Evolutionary conservation across 2,329 filamentous ascomycete genomes (phyloP), one percentile per base, ranked within the genome.

Genomic region (Phaeoacremonium minimum): DNA sequence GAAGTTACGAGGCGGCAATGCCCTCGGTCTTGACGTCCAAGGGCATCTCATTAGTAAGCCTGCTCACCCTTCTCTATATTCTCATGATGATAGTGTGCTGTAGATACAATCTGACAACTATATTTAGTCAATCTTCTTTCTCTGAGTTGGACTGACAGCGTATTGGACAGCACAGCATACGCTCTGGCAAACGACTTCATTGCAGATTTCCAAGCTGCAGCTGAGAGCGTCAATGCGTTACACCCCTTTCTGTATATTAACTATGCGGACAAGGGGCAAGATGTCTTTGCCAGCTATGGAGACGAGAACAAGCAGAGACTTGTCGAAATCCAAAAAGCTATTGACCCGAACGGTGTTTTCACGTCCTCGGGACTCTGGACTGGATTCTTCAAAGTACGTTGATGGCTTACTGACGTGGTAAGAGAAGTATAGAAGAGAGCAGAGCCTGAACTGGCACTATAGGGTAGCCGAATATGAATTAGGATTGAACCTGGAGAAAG

Each of bases 261-360:
- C 32, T 52, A 50, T 13, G 49, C 46, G 4, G 48, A 41, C 9
- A 40, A 43, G 15, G 46, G 45, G 40, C 48, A 52, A 42, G 36
- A 48, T 9, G 35, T 40, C 8, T 45, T 51, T 6, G 9, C 28
- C 16, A 38, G 43, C n/a, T 52, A 51, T 14, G 43, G 48, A 13
- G 35, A 16, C 9, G 41, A 45, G 15, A 48, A 30, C 29, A 37
- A 46, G 11, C 33, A 26, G 26, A 42, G 26, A 38, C 30, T 50
- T 15, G 16, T 14, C 13, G n/a, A 14, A 11, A 32, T 32, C n/a
- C n/a, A 14, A 32, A 4, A 32, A 17, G 30, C 30, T 11, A 17
- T 32, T 7, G 30, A 32, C 12, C 30, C 30, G 4, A 6, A 16
- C 5, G 30, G 30, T 7, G 30, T 32, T 16, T 32, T 32, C n/a